These are phyloP conservation scores for Aegilops tauschii DNA, from an alignment of 176 grass and related monocot genomes.

Conservation along the genomic window DNA sequence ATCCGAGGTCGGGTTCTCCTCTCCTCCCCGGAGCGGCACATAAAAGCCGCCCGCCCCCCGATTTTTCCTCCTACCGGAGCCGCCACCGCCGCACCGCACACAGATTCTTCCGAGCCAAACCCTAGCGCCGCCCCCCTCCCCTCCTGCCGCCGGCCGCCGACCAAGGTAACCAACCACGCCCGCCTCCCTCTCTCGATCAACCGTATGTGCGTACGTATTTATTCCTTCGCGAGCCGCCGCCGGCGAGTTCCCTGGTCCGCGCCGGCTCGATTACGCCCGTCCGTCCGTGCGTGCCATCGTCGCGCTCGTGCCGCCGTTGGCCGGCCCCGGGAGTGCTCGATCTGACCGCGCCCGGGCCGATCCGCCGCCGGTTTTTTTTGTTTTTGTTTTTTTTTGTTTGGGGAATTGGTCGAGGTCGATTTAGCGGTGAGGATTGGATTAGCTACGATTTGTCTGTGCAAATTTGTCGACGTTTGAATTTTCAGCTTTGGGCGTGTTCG, in stretches of 20 bases:
- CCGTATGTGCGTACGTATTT: too few relatives aligned
- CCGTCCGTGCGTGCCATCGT: background rate
- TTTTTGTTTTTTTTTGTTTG: background rate
- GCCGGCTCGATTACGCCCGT: background rate
- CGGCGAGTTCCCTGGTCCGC: background rate
- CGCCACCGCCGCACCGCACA: background rate
- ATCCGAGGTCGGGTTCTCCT: background rate
- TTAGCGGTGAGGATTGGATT: background rate
- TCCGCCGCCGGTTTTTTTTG: too few relatives aligned
- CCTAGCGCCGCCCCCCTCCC: background rate
- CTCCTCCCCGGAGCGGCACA: background rate
- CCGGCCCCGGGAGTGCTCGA: background rate
- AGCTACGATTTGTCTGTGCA: background rate
- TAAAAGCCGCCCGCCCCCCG: background rate
- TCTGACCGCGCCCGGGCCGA: background rate
- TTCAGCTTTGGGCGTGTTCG: background rate
- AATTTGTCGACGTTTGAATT: too few relatives aligned
- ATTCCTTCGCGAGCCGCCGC: too few relatives aligned
- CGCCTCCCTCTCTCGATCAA: too few relatives aligned
- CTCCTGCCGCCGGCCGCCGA: background rate
- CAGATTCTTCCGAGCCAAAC: background rate
- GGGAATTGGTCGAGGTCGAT: background rate
- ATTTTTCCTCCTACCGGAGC: background rate
- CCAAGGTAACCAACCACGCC: too few relatives aligned
- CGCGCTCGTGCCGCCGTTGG: background rate